A percentile compares a stretch with the other conserved stretches of the same genome.
Conservation (phyloP, 2,329 filamentous ascomycete genomes). For the Colletotrichum tanaceti region DNA sequence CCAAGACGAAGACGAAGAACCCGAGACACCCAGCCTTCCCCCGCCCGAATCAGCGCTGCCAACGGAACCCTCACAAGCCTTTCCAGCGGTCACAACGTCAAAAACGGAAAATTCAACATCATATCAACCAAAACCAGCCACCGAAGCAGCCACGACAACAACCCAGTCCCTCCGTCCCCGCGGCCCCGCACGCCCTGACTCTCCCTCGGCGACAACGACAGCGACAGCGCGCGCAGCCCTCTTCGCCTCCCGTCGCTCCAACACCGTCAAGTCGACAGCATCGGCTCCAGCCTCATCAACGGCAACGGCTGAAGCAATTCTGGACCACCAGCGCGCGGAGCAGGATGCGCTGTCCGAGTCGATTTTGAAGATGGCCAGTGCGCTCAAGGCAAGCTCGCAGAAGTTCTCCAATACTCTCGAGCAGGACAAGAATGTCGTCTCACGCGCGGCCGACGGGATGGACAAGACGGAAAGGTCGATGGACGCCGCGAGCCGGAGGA, state of each 20-base stretch:
- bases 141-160: conserved; percentile 41
- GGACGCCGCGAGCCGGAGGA: conserved; percentile 78
- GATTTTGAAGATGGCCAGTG: conserved; percentile 81
- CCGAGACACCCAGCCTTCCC: conserved; percentile 25
- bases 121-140: conserved; percentile 44
- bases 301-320: conserved; percentile 74
- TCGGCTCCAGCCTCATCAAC: conserved; percentile 54
- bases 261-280: conserved; percentile 43
- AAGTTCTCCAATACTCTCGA: conserved; percentile 79
- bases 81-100: background rate
- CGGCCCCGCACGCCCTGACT: conserved; percentile 41
- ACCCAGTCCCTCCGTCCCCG: conserved; percentile 52
- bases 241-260: conserved; percentile 54
- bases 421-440: conserved; percentile 76
- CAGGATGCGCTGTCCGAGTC: conserved; percentile 86
- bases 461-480: conserved; percentile 81
- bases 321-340: conserved; percentile 81
- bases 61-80: background rate
- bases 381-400: conserved; percentile 80
- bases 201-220: conserved; percentile 45
- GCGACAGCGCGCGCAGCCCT: conserved; percentile 57
- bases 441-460: conserved; percentile 77
- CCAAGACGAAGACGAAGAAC: conserved; percentile 33
- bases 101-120: conserved; percentile 24
- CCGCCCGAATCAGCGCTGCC: conserved; percentile 15